Conservation (phyloP, 352 stramenopile genomes). For the Phytophthora melonis region DNA sequence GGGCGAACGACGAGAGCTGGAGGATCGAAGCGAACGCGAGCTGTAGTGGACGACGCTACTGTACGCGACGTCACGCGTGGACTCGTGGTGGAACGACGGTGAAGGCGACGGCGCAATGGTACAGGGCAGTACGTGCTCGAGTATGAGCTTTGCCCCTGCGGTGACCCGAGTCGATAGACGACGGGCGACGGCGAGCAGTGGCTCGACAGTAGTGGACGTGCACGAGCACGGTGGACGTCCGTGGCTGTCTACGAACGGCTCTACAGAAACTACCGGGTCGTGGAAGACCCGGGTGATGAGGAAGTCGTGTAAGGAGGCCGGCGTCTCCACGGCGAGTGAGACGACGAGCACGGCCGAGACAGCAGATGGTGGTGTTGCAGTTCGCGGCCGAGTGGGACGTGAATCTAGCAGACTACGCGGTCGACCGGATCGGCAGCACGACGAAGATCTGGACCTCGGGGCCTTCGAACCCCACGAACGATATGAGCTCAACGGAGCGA, state of each 20-base stretch:
- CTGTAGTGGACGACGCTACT: neutral
- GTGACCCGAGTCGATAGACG: neutral
- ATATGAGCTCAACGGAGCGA: too few relatives aligned
- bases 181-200: neutral
- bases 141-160: neutral
- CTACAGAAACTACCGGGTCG: neutral
- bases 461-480: too few relatives aligned
- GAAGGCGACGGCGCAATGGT: neutral
- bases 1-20: neutral
- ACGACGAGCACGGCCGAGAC: too few relatives aligned
- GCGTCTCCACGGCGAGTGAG: too few relatives aligned
- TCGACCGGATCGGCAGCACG: too few relatives aligned
- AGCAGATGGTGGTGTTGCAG: too few relatives aligned
- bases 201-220: neutral
- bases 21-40: neutral
- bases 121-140: neutral
- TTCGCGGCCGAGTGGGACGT: too few relatives aligned
- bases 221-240: neutral
- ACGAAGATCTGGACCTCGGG: too few relatives aligned
- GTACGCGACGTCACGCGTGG: neutral
- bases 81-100: neutral
- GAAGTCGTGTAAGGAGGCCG: constrained; percentile 4
- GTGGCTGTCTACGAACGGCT: neutral
- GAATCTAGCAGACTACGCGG: too few relatives aligned
- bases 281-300: constrained; percentile 4